A percentile compares a stretch with the other conserved stretches of the same genome.
Conservation (phyloP, 2,329 filamentous ascomycete species). For the Colletotrichum sp. region DNA sequence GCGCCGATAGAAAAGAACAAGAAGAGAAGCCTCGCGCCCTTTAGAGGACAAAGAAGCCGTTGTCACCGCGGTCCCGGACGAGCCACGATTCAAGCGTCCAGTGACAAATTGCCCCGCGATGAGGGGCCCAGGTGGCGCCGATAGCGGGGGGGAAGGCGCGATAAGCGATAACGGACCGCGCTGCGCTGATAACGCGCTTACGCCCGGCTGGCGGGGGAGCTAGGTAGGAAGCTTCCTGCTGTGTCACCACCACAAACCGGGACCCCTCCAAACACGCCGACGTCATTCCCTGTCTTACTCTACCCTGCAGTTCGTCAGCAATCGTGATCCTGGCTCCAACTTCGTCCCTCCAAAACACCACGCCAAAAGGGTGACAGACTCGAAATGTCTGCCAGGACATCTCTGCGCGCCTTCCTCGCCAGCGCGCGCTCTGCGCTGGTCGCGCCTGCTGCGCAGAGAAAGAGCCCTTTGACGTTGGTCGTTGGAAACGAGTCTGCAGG, state of each 20-base stretch:
- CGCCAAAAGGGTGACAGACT: neutral
- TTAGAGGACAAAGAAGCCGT: neutral
- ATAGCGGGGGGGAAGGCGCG: neutral
- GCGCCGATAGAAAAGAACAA: neutral
- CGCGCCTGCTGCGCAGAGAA: slow-evolving; percentile 47
- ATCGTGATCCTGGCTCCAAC: neutral
- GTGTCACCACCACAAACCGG: neutral
- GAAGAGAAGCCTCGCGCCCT: neutral
- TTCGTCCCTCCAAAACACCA: neutral
- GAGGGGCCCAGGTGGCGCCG: neutral
- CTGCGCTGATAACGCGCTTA: neutral
- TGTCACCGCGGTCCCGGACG: neutral
- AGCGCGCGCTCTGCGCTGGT: slow-evolving; percentile 53
- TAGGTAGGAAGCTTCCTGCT: neutral
- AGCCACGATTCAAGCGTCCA: neutral
- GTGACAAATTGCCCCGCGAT: neutral
- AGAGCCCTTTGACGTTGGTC: slow-evolving; percentile 62
- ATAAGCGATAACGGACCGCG: slow-evolving; percentile 10
- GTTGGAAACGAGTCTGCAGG: slow-evolving; percentile 73
- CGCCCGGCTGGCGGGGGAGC: neutral
- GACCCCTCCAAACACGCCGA: neutral
- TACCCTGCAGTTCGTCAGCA: neutral
- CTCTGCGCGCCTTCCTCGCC: slow-evolving; percentile 57
- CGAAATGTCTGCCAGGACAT: slow-evolving; percentile 36
- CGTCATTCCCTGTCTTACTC: neutral